Evolutionary conservation across 352 stramenopile genomes (phyloP).

Genomic region (Pythium aphanidermatum): DNA sequence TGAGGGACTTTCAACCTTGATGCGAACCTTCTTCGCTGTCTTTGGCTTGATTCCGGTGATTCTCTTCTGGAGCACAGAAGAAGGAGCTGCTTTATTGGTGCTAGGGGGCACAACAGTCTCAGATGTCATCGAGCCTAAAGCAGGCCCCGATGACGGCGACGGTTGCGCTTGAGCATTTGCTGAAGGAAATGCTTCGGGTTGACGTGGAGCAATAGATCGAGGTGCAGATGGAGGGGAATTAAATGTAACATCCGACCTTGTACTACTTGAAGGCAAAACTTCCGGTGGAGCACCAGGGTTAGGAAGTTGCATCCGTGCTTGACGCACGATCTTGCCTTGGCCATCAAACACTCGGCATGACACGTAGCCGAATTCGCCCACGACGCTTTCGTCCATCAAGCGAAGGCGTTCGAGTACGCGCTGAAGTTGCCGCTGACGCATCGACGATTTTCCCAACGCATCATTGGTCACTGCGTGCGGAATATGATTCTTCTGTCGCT

Average conservation of each 20-base stretch:
- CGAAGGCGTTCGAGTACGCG: conserved; percentile 8
- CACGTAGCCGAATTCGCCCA: conserved; percentile 10
- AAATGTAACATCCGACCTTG: too few relatives aligned
- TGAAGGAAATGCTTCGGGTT: too few relatives aligned
- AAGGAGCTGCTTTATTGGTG: neutral
- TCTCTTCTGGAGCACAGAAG: neutral
- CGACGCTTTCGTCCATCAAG: conserved; percentile 10
- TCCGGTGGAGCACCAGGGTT: conserved; percentile 3
- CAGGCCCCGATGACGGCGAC: too few relatives aligned
- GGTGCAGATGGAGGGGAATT: neutral
- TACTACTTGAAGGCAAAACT: too few relatives aligned
- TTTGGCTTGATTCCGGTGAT: neutral
- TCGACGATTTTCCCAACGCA: conserved; percentile 4
- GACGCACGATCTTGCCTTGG: conserved; percentile 4
- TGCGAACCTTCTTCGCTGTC: neutral
- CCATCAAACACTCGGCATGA: conserved; percentile 8
- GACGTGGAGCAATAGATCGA: too few relatives aligned
- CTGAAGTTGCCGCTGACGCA: conserved; percentile 14
- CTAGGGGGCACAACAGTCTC: neutral
- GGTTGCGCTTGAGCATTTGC: too few relatives aligned
- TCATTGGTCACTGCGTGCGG: neutral
- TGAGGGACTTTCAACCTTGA: neutral
- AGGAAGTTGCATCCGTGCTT: conserved; percentile 1
- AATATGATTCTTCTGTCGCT: neutral
- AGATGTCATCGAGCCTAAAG: too few relatives aligned